phyloP scores from a whole-genome alignment of 257 asterid species.

The Nicotiana sylvestris region DNA sequence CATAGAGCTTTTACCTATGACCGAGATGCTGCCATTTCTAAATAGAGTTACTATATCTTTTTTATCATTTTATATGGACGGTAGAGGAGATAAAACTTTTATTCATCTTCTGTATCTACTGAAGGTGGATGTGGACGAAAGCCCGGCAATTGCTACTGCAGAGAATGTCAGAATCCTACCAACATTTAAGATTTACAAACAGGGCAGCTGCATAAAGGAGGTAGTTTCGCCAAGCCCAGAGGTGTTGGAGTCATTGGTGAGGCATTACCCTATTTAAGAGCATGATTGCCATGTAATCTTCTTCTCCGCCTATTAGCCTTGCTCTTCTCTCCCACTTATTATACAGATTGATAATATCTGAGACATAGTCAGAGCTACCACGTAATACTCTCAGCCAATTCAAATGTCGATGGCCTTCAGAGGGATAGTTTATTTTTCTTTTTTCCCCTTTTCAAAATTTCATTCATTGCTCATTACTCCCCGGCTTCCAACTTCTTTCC shows the following conservation, averaged over 20 bases:
- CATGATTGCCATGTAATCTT: too few relatives aligned
- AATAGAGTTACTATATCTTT: background rate
- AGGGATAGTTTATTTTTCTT: conserved; percentile 6
- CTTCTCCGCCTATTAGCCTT: background rate
- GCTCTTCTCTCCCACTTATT: background rate
- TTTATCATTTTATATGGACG: background rate
- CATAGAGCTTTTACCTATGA: background rate
- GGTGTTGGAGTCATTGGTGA: conserved; percentile 52
- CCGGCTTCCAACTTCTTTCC: background rate
- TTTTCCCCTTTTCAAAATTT: background rate
- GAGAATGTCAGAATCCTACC: conserved; percentile 54
- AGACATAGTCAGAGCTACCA: background rate
- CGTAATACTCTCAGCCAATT: conserved; percentile 13
- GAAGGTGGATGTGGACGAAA: conserved; percentile 63
- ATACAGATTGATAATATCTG: background rate
- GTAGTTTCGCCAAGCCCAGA: conserved; percentile 61
- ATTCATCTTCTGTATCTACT: background rate
- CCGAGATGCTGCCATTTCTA: background rate
- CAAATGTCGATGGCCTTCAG: conserved; percentile 9
- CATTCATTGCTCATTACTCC: conserved; percentile 15
- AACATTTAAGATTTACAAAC: conserved; percentile 56
- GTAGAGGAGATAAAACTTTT: background rate
- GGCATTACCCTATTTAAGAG: conserved; percentile 16
- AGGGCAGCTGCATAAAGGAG: conserved; percentile 56
- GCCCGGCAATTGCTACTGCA: conserved; percentile 38